These are phyloP conservation scores for Linanthus parryae DNA, from an alignment of 148 eudicot genomes.

Conservation along the genomic window DNA sequence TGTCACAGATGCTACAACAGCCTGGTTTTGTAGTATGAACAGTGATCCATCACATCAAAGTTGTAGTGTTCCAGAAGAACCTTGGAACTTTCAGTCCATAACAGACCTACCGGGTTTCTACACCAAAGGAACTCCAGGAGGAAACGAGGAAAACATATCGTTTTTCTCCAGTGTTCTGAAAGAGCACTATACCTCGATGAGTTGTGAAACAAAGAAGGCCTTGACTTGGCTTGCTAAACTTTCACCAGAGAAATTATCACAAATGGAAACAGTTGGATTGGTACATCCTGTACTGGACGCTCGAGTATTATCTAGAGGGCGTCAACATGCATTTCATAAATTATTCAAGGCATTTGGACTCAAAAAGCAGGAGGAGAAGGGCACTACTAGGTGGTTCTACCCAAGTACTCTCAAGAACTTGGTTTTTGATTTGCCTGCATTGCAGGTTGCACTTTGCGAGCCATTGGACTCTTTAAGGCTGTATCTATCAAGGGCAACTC, in stretches of 20 bases:
- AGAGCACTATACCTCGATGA: constrained; percentile 54
- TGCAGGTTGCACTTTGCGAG: constrained; percentile 75
- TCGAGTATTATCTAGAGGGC: constrained; percentile 28
- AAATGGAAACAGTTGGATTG: constrained; percentile 79
- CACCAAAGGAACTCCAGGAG: constrained; percentile 58
- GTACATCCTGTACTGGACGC: constrained; percentile 47
- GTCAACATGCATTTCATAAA: constrained; percentile 46
- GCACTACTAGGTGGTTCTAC: constrained; percentile 67
- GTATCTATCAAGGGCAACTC: constrained; percentile 85
- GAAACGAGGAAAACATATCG: constrained; percentile 62
- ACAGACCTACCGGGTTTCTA: constrained; percentile 78
- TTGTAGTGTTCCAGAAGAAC: constrained; percentile 71
- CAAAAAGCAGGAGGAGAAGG: constrained; percentile 45
- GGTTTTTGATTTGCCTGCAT: constrained; percentile 75
- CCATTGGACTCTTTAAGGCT: constrained; percentile 74
- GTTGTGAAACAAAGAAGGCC: constrained; percentile 63
- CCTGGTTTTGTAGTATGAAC: constrained; percentile 98
- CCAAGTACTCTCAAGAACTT: constrained; percentile 52
- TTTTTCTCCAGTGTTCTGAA: constrained; percentile 73
- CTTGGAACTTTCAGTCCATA: constrained; percentile 53
- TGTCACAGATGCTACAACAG: constrained; percentile 33
- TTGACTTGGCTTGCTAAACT: constrained; percentile 86
- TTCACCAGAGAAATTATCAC: constrained; percentile 49
- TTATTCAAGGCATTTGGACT: constrained; percentile 89
- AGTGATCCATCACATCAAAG: constrained; percentile 51